Percentiles rank a stretch among this genome's conserved stretches.
Conservation (phyloP, 306 rosid species). For the Pterocarpus macrocarpus region DNA sequence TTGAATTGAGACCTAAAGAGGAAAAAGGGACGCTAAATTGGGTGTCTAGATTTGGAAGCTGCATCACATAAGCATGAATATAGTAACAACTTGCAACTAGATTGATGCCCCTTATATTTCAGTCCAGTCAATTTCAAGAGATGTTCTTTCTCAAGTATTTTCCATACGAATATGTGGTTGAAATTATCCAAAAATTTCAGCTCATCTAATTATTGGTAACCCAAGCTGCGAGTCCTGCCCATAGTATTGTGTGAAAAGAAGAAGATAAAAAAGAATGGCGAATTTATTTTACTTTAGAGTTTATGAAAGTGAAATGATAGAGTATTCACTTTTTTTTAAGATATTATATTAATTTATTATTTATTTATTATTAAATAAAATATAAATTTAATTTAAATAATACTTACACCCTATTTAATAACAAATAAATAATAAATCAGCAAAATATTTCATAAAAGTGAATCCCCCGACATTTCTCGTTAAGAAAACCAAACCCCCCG, state of each 20-base stretch:
- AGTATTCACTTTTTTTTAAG: too few species aligned
- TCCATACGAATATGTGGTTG: background rate
- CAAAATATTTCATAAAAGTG: too few species aligned
- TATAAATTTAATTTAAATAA: too few species aligned
- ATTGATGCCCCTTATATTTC: background rate
- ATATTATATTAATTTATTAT: too few species aligned
- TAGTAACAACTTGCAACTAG: conserved; percentile 1
- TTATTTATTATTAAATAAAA: too few species aligned
- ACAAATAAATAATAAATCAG: too few species aligned
- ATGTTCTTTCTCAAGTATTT: too few species aligned
- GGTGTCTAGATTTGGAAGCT: too few species aligned
- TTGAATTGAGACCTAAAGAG: background rate
- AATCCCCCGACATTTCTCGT: too few species aligned
- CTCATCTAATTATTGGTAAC: background rate
- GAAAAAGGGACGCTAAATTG: background rate
- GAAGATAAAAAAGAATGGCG: background rate
- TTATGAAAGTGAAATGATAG: background rate
- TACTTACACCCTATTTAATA: too few species aligned
- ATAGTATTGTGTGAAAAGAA: background rate
- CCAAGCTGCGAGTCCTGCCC: background rate
- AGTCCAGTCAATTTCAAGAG: too few species aligned
- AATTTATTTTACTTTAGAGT: background rate
- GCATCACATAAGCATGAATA: too few species aligned
- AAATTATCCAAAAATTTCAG: background rate
- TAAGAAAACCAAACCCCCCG: background rate